These are phyloP conservation scores for Aspergillus affinis DNA, from an alignment of 495 filamentous ascomycete species.

Conservation along the genomic window DNA sequence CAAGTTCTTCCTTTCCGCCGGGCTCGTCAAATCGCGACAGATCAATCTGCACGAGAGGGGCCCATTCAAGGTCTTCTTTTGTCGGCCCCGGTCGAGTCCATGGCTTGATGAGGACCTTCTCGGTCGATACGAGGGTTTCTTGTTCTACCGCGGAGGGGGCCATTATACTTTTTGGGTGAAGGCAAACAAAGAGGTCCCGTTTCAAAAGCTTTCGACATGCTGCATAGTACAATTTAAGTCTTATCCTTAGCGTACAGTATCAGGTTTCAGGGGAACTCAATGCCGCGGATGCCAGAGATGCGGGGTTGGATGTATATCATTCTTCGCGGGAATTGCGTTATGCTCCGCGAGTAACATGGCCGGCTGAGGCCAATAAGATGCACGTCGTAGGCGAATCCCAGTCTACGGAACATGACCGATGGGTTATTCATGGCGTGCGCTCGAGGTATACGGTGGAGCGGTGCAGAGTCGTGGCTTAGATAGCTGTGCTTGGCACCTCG, in stretches of 20 bases:
- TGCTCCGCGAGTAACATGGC: conserved; percentile 1
- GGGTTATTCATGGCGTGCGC: too few relatives aligned
- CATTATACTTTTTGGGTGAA: conserved; percentile 18
- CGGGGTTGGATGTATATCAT: conserved; percentile 25
- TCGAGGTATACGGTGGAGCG: too few relatives aligned
- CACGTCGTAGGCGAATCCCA: too few relatives aligned
- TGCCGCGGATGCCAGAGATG: not conserved
- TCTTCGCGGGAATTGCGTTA: conserved; percentile 22
- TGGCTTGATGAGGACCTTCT: conserved; percentile 29
- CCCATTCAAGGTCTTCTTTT: conserved; percentile 42
- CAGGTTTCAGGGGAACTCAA: too few relatives aligned
- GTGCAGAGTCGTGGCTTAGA: too few relatives aligned
- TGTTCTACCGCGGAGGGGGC: conserved; percentile 31
- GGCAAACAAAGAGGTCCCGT: not conserved
- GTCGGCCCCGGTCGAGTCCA: conserved; percentile 40
- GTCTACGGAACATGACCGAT: too few relatives aligned
- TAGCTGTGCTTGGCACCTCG: too few relatives aligned
- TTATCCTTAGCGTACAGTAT: too few relatives aligned
- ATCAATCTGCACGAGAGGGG: conserved; percentile 55
- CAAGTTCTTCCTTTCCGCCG: conserved; percentile 53
- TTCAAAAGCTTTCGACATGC: too few relatives aligned
- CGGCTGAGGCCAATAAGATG: too few relatives aligned
- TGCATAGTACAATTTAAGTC: too few relatives aligned
- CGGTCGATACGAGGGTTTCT: conserved; percentile 6
- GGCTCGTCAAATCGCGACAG: conserved; percentile 48